These are phyloP conservation scores for Geum urbanum DNA, from an alignment of 306 rosid species.

Conservation along the genomic window DNA sequence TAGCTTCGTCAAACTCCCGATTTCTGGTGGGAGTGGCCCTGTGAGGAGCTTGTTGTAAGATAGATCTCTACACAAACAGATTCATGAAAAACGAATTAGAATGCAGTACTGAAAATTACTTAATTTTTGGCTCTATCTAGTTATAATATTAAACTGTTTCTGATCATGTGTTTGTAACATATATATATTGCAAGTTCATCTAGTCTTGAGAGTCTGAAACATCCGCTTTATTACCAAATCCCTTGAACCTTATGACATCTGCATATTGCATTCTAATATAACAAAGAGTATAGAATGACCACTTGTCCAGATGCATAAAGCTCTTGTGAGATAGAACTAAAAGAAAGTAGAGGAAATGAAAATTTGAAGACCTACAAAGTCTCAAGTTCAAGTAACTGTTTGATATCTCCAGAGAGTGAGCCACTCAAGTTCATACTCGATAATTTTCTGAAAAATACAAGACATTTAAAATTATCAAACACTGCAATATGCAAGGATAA, in stretches of 20 bases:
- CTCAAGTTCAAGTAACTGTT: constrained; percentile 39
- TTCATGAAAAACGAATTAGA: constrained; percentile 21
- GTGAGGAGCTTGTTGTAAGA: constrained; percentile 47
- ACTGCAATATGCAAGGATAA: background rate
- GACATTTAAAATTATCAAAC: background rate
- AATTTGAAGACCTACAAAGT: constrained; percentile 39
- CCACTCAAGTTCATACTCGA: constrained; percentile 46
- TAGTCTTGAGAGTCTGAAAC: background rate
- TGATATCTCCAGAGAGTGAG: constrained; percentile 44
- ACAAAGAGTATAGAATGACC: background rate
- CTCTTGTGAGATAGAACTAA: background rate
- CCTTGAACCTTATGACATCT: background rate
- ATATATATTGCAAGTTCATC: background rate
- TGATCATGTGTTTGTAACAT: background rate
- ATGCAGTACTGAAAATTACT: background rate
- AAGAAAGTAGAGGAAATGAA: constrained; percentile 1
- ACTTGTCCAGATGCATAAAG: background rate
- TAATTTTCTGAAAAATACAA: constrained; percentile 43
- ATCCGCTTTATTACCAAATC: background rate
- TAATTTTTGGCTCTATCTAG: background rate
- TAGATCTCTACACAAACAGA: constrained; percentile 47
- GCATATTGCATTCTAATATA: background rate
- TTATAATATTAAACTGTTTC: background rate
- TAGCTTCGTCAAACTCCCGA: constrained; percentile 53
- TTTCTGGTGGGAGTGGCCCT: constrained; percentile 44